phyloP scores from a whole-genome alignment of 331 rosid species.

The Erythrophleum ivorense region DNA sequence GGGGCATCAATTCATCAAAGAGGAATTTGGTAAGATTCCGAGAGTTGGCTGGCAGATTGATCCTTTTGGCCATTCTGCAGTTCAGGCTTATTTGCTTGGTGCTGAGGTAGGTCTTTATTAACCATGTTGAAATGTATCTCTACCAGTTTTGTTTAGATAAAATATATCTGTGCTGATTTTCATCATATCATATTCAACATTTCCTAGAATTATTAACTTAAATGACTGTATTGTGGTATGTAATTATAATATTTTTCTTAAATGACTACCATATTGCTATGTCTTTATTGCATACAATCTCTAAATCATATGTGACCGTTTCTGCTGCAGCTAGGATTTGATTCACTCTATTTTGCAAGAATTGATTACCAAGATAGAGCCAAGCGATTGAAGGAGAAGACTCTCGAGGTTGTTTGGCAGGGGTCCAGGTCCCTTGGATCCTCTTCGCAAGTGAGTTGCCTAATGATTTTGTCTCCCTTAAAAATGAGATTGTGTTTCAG shows the following conservation, averaged over 20 bases:
- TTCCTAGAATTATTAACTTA: slow-evolving; percentile 10
- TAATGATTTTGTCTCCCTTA: slow-evolving; percentile 28
- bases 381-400: slow-evolving; percentile 66
- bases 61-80: slow-evolving; percentile 97
- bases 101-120: slow-evolving; percentile 65
- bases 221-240: slow-evolving; percentile 11
- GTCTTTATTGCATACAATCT: slow-evolving; percentile 1
- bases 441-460: slow-evolving; percentile 76
- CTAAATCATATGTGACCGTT: slow-evolving; percentile 24
- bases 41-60: slow-evolving; percentile 98
- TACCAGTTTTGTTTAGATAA: background rate
- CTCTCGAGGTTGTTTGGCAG: slow-evolving; percentile 93
- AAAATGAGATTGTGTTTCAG: background rate
- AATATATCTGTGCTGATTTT: slow-evolving; percentile 10
- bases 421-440: slow-evolving; percentile 86
- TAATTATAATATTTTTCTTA: slow-evolving; percentile 6
- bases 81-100: slow-evolving; percentile 87
- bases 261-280: background rate
- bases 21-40: slow-evolving; percentile 76
- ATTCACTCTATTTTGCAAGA: slow-evolving; percentile 73
- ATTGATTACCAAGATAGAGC: slow-evolving; percentile 95
- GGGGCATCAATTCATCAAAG: slow-evolving; percentile 79
- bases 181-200: slow-evolving; percentile 21
- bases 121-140: slow-evolving; percentile 19
- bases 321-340: slow-evolving; percentile 55